A percentile compares a stretch with the other conserved stretches of the same genome.
Conservation (phyloP, 2,329 filamentous ascomycete species). For the Aspergillus viridinutans region DNA sequence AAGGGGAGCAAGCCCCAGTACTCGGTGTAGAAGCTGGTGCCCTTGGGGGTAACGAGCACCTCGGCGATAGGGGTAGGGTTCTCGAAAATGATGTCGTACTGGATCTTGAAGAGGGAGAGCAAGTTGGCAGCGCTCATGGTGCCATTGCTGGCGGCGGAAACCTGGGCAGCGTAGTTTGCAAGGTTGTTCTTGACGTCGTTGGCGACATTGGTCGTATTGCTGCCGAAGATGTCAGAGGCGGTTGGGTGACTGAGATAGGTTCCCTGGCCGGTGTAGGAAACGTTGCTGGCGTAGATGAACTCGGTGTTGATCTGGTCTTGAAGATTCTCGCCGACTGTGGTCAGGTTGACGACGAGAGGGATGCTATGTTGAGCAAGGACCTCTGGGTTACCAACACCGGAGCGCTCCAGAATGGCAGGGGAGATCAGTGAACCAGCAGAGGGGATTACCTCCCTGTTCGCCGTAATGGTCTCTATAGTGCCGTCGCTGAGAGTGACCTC, state of each 20-base stretch:
- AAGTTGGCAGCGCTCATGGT: slow-evolving; percentile 19
- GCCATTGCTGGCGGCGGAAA: slow-evolving; percentile 20
- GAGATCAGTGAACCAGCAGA: slow-evolving; percentile 56
- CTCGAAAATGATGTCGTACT: too few relatives aligned
- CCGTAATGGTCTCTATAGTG: slow-evolving; percentile 17
- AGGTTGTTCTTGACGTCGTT: slow-evolving; percentile 18
- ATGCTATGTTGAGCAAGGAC: slow-evolving; percentile 26
- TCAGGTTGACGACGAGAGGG: slow-evolving; percentile 22
- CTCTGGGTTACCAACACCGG: slow-evolving; percentile 51
- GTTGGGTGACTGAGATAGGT: slow-evolving; percentile 20
- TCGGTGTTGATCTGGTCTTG: slow-evolving; percentile 41
- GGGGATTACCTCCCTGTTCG: slow-evolving; percentile 53
- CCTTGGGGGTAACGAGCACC: too few relatives aligned
- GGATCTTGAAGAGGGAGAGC: slow-evolving; percentile 10
- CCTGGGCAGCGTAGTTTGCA: slow-evolving; percentile 18
- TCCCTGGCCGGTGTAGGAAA: slow-evolving; percentile 15
- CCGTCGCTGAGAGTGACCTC: slow-evolving; percentile 24
- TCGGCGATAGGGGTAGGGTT: too few relatives aligned
- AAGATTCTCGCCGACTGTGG: slow-evolving; percentile 47
- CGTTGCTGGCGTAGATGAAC: slow-evolving; percentile 12
- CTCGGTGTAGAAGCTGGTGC: too few relatives aligned
- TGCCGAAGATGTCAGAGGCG: slow-evolving; percentile 22
- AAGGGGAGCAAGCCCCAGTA: too few relatives aligned
- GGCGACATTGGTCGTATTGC: slow-evolving; percentile 13
- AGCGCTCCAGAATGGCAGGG: slow-evolving; percentile 56